phyloP scores from a whole-genome alignment of 1,139 yeast species.

The Yamadazyma taylorii region DNA sequence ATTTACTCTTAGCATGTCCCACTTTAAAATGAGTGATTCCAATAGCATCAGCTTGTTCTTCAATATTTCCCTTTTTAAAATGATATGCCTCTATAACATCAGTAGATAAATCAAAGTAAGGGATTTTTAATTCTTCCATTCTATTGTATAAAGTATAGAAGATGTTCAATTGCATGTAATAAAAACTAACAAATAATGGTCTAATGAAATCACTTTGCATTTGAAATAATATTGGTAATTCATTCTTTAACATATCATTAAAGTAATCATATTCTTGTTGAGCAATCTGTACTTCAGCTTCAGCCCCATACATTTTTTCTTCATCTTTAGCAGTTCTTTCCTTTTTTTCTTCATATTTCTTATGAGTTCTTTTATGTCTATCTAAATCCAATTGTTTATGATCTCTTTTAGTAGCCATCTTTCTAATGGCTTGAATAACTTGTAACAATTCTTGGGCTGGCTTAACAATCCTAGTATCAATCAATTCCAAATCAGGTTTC shows the following conservation, averaged over 20 bases:
- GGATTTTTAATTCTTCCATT: conserved; percentile 95
- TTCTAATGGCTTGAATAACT: conserved; percentile 78
- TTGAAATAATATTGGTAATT: conserved; percentile 81
- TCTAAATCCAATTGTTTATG: conserved; percentile 95
- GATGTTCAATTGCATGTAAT: conserved; percentile 96
- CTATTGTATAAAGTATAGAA: conserved; percentile 87
- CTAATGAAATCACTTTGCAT: conserved; percentile 89
- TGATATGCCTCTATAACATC: conserved; percentile 82
- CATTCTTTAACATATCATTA: conserved; percentile 89
- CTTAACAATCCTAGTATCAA: conserved; percentile 81
- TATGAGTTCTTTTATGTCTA: conserved; percentile 68
- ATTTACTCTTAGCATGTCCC: conserved; percentile 81
- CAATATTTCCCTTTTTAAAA: conserved; percentile 84
- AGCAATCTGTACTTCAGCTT: conserved; percentile 86
- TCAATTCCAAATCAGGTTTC: conserved; percentile 90
- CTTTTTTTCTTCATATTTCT: conserved; percentile 76
- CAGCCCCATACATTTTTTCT: conserved; percentile 83
- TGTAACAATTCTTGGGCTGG: conserved; percentile 92
- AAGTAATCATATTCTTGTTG: conserved; percentile 95
- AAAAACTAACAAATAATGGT: conserved; percentile 90
- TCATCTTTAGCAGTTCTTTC: conserved; percentile 87
- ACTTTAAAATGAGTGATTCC: conserved; percentile 86
- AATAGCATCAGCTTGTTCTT: conserved; percentile 83
- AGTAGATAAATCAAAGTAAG: conserved; percentile 82
- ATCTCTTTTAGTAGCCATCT: conserved; percentile 92